Base-by-base conservation (phyloP, 495 filamentous ascomycete genomes). In the Lasiosphaeriaceae sp. region DNA sequence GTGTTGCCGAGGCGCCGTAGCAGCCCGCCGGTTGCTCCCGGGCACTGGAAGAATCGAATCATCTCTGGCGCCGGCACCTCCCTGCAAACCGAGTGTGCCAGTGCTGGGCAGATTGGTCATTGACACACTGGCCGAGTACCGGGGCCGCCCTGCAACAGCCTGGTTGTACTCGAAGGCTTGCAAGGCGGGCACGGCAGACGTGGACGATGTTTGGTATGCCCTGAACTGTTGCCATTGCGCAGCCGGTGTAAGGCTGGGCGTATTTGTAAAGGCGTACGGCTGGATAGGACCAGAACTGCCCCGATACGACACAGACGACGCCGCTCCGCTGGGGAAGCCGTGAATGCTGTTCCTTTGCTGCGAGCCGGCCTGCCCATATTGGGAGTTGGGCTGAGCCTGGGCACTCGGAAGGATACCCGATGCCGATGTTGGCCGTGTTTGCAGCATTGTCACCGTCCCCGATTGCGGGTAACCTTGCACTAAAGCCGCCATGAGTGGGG, bases 401-500 rank as follows among this genome's bases (percentile, higher is more conserved):
- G 72, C 65, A 50, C 68, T 69, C 62, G 83, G 76, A 62, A 87
- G 77, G 55, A 83, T 81, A 59, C 87, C 89, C 23, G 86, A 85
- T 39, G 88, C 82, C 39, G 90, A 86, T 57, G 76, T 74, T 50
- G 90, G 86, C 64, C 88, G 85, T 58, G 88, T 82, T 68, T 91
- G 89, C 60, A 96, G 86, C 83, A 93, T 86, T 53, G 88, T 87
- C 66, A 89, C 83, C 58, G 88, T 89, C 66, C 83, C 82, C 70
- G 85, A 84, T 74, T 89, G 84, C 64, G 90, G 87, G 69, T 92
- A 92, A 59, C 90, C 83, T 80, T 96, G 90, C 74, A 94, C 90
- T 77, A 96, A 82, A 74, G 90, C 90, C 77, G 90, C 90, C 90
- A 96, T 96, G 67, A 60, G 26, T 4, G 26, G 26, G 26, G 26